Evolutionary conservation across 345 rosid genomes (phyloP).

Genomic region (Sonneratia alba): DNA sequence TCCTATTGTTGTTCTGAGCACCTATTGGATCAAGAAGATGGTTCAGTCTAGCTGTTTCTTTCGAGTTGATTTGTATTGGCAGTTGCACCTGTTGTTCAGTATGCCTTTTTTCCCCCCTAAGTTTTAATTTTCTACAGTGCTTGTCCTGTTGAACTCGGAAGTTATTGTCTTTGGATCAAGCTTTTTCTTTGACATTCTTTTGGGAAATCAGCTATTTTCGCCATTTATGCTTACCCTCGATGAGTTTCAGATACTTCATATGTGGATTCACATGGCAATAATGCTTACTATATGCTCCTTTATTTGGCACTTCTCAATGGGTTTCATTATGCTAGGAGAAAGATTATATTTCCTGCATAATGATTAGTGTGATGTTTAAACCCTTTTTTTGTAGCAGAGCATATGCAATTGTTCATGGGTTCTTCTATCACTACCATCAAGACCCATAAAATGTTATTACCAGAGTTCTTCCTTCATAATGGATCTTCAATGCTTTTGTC

Average conservation of each 20-base stretch:
- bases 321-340: background rate
- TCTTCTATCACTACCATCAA: too few species aligned
- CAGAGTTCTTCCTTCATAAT: background rate
- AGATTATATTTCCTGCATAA: background rate
- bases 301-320: background rate
- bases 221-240: background rate
- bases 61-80: background rate
- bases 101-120: background rate
- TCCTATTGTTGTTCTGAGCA: background rate
- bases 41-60: background rate
- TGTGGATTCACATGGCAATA: background rate
- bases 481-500: background rate
- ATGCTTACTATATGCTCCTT: too few species aligned
- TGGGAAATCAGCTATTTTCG: background rate
- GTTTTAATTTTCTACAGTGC: background rate
- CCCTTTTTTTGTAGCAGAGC: background rate
- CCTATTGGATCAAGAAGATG: background rate
- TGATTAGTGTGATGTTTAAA: background rate
- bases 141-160: background rate
- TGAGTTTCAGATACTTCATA: background rate
- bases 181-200: background rate
- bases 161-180: background rate
- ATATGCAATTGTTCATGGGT: background rate
- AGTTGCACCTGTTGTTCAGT: background rate
- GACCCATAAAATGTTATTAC: background rate